Evolutionary conservation across 768 basidiomycete genomes (phyloP), one percentile per base, ranked within the genome.

Genomic region (Hygrophoropsis aurantiaca): DNA sequence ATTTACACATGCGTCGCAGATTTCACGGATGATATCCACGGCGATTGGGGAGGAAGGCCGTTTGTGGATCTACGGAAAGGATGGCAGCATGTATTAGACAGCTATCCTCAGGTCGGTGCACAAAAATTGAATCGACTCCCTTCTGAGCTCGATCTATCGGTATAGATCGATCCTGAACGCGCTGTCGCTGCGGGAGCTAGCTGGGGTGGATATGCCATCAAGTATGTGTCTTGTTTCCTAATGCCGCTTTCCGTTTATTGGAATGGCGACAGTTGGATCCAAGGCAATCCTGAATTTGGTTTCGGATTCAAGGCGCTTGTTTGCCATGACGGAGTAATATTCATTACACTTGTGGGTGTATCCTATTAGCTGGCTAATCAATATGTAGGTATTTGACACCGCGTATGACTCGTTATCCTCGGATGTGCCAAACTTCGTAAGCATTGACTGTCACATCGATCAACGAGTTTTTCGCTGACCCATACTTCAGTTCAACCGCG

Each of bases 221-320:
- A 88, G 85, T 87, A 52, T 32, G 33, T 15, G 35, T 35, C 11
- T 3, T 20, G 43, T 20, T 43, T 30, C 44, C 26, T 23, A 33
- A 13, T 34, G 4, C 6, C 36, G 20, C 7, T 8, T 38, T 7
- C 7, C n/a, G 16, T 21, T 21, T 16, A 15, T 18, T 30, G 10
- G 15, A 34, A 30, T 48, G 20, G 47, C 46, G 13, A 11, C 32
- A 91, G 90, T 60, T 93, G 88, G 88, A 90, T 93, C 40, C 86
- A 92, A 67, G 88, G 90, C 0, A 87, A 93, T 59, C 85, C 85
- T 16, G 90, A 92, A 59, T 88, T 73, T 53, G 81, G 77, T 9
- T 88, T 89, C 62, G 76, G 77, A 32, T 93, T 95, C 75, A 93
- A 92, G 70, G 88, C 89, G 4, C 75, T 94, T 19, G 80, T 92